Evolutionary conservation across 768 basidiomycete species (phyloP).

Genomic region (Mycena filopes): DNA sequence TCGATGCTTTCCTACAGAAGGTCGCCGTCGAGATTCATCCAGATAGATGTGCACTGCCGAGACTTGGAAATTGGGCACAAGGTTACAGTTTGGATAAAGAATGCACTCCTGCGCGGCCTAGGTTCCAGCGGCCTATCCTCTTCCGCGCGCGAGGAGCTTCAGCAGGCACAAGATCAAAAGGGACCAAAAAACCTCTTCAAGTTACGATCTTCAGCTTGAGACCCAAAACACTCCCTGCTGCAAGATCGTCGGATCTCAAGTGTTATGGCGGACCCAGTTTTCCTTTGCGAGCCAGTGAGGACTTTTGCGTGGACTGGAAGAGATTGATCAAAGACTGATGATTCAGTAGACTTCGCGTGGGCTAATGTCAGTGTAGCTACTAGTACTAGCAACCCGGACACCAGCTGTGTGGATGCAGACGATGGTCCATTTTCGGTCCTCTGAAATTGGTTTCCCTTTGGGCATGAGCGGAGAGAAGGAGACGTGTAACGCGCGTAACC

Average conservation of each 20-base stretch:
- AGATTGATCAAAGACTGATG: slow-evolving; percentile 2
- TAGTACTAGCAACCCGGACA: not conserved
- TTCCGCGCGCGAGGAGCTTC: too few relatives aligned
- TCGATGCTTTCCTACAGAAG: too few relatives aligned
- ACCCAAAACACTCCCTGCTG: not conserved
- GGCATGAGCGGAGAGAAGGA: too few relatives aligned
- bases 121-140: too few relatives aligned
- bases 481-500: too few relatives aligned
- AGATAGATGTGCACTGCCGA: slow-evolving; percentile 1
- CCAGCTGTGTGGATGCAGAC: not conserved
- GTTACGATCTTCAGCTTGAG: not conserved
- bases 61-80: slow-evolving; percentile 1
- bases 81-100: not conserved
- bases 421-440: slow-evolving; percentile 10
- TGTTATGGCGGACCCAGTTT: not conserved
- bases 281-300: not conserved
- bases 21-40: too few relatives aligned
- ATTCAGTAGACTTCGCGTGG: slow-evolving; percentile 6
- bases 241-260: not conserved
- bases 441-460: slow-evolving; percentile 12
- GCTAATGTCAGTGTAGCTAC: not conserved
- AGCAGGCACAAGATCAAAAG: too few relatives aligned
- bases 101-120: too few relatives aligned
- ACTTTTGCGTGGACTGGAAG: slow-evolving; percentile 1
- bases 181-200: not conserved